These are phyloP conservation scores for Penicillium sp. DNA, from an alignment of 2,329 filamentous ascomycete species.

Conservation along the genomic window DNA sequence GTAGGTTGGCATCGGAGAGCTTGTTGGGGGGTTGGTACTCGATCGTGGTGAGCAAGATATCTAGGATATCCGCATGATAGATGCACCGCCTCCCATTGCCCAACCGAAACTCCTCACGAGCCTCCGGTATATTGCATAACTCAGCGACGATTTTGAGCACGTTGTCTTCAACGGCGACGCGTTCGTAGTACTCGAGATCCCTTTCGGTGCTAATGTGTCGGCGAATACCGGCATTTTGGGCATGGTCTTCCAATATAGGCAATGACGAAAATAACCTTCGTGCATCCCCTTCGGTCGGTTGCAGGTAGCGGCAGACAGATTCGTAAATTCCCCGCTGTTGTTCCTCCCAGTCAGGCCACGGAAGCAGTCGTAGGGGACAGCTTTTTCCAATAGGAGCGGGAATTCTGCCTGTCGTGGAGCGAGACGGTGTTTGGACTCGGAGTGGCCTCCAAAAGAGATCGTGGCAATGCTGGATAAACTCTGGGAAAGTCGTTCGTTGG, in stretches of 20 bases:
- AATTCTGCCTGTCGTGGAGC: constrained; percentile 25
- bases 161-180: constrained; percentile 28
- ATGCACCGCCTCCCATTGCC: constrained; percentile 26
- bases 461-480: constrained; percentile 6
- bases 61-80: constrained; percentile 10
- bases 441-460: constrained; percentile 20
- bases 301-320: constrained; percentile 21
- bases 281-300: constrained; percentile 1
- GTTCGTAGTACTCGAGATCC: constrained; percentile 30
- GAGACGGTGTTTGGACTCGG: constrained; percentile 12
- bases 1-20: constrained; percentile 6
- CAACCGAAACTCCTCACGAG: constrained; percentile 25
- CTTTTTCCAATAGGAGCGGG: constrained; percentile 21
- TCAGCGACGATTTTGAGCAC: constrained; percentile 28
- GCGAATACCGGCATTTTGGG: too few relatives aligned
- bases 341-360: constrained; percentile 20
- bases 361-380: constrained; percentile 20
- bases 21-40: constrained; percentile 19
- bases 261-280: constrained; percentile 9
- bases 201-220: constrained; percentile 28
- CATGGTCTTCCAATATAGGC: constrained; percentile 19
- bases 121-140: constrained; percentile 2
- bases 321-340: constrained; percentile 21
- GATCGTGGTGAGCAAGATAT: constrained; percentile 12
- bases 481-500: constrained; percentile 4